Evolutionary conservation across 495 filamentous ascomycete species (phyloP).

Genomic region (Massariosphaeria phaeospora): DNA sequence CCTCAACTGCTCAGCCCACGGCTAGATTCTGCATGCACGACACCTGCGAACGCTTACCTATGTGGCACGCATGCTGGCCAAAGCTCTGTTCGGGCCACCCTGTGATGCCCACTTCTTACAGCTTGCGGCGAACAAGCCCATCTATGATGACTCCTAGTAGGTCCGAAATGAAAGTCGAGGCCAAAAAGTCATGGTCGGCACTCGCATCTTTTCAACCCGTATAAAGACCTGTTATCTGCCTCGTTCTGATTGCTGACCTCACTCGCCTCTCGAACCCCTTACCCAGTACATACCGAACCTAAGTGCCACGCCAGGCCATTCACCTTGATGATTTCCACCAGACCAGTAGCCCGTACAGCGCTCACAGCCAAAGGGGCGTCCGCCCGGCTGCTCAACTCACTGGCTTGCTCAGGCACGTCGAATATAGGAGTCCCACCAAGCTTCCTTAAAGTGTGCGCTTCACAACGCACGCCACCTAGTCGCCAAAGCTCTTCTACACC

Average conservation of each 20-base stretch:
- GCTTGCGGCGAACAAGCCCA: too few species aligned
- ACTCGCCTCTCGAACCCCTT: not conserved
- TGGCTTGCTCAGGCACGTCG: constrained; percentile 27
- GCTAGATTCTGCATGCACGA: too few species aligned
- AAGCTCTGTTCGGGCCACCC: too few species aligned
- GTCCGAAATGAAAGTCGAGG: not conserved
- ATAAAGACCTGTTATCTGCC: constrained; percentile 15
- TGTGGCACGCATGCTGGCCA: too few species aligned
- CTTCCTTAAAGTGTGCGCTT: constrained; percentile 28
- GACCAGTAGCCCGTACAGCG: constrained; percentile 17
- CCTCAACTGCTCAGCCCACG: too few species aligned
- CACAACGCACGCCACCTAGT: constrained; percentile 7
- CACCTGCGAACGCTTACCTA: too few species aligned
- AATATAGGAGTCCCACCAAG: constrained; percentile 22
- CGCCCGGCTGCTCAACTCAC: constrained; percentile 32
- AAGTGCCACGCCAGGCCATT: not conserved
- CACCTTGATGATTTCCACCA: constrained; percentile 21
- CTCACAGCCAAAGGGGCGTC: constrained; percentile 34
- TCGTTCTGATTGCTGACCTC: constrained; percentile 6
- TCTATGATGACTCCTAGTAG: too few species aligned
- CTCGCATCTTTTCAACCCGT: not conserved
- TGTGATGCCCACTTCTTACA: too few species aligned
- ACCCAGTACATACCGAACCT: not conserved
- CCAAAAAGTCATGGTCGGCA: constrained; percentile 2
- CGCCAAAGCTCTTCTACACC: constrained; percentile 34